Base-by-base conservation (phyloP, 352 stramenopile species). In the Blastocystis sp. region DNA sequence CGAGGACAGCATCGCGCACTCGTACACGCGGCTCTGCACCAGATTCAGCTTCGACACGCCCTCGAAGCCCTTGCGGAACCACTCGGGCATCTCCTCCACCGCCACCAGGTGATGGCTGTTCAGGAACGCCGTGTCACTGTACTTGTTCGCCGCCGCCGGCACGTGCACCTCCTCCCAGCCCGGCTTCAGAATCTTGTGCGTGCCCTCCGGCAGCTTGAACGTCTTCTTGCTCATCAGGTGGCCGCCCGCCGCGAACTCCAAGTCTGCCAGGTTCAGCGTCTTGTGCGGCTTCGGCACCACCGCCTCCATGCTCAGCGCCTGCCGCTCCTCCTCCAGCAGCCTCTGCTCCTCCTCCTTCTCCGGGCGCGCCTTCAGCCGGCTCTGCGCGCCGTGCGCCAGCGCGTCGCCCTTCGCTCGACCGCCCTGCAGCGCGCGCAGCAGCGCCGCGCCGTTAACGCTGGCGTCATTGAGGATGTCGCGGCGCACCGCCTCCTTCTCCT, bases 11-110 rank as follows among this genome's bases (percentile, higher is more conserved):
- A 45, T 54, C 43, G 96, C 97, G 0, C 92, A 93, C 24, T 98
- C 91, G 91, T 98, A 99, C 9, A 99, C 94, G 82, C 95, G 95
- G 9, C 93, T 97, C 92, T 99, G 97, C 91, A 99, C 94, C 2
- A 95, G 95, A 91, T 99, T 99, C 17, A 99, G 90, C 43, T 90
- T 90, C 63, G 90, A 92, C 59, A 94, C 94, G 21, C 92, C 93
- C 52, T 65, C 69, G 90, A 96, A 97, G 3, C 92, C 90, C 89
- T 71, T 91, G 89, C 70, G 70, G 10, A 70, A 90, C 90, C 87
- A 95, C 7, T 91, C 78, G 64, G 92, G 90, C 48, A 93, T 79
- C 21, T 81, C 69, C 14, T 52, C 59, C 17, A 92, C 89, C 19
- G 74, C 60, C 28, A 93, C 80, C 71, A 93, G 90, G 1, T 21